Evolutionary conservation across 805 yeast species (phyloP).

Genomic region (Pichia sporocuriosa): DNA sequence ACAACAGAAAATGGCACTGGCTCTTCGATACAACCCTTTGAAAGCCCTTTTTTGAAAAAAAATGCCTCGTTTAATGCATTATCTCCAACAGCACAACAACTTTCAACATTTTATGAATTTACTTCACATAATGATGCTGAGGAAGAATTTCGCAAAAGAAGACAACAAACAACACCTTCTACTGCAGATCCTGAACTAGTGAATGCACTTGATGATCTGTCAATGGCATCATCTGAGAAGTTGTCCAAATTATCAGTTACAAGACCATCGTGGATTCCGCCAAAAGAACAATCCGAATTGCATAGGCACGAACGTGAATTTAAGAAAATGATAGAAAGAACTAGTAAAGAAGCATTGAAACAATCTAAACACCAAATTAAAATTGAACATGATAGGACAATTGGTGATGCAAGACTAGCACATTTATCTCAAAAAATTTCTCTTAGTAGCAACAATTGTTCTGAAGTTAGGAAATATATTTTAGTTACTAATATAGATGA

Average conservation of each 20-base stretch:
- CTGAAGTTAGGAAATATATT: slow-evolving; percentile 29
- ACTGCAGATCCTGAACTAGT: slow-evolving; percentile 19
- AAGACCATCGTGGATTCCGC: slow-evolving; percentile 69
- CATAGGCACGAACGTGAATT: slow-evolving; percentile 52
- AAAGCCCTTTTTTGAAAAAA: slow-evolving; percentile 21
- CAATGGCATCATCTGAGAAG: slow-evolving; percentile 56
- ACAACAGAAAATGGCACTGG: no score
- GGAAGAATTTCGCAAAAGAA: slow-evolving; percentile 32
- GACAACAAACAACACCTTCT: slow-evolving; percentile 5
- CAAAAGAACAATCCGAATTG: slow-evolving; percentile 48
- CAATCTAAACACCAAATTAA: slow-evolving; percentile 30
- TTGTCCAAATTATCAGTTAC: slow-evolving; percentile 48
- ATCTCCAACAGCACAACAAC: slow-evolving; percentile 33
- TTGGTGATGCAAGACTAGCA: slow-evolving; percentile 30
- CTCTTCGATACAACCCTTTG: not conserved
- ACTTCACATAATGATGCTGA: slow-evolving; percentile 32
- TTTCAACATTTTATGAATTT: slow-evolving; percentile 36
- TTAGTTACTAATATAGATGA: slow-evolving; percentile 28
- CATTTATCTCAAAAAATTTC: slow-evolving; percentile 24
- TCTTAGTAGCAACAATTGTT: slow-evolving; percentile 25
- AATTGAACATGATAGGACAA: slow-evolving; percentile 25
- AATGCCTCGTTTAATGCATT: slow-evolving; percentile 24
- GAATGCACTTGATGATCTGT: slow-evolving; percentile 45
- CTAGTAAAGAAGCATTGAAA: slow-evolving; percentile 27
- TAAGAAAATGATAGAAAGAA: slow-evolving; percentile 29